A percentile compares a stretch with the other conserved stretches of the same genome.
phyloP scores from a whole-genome alignment of 441 rosid genomes.

The Gossypium gossypioides region DNA sequence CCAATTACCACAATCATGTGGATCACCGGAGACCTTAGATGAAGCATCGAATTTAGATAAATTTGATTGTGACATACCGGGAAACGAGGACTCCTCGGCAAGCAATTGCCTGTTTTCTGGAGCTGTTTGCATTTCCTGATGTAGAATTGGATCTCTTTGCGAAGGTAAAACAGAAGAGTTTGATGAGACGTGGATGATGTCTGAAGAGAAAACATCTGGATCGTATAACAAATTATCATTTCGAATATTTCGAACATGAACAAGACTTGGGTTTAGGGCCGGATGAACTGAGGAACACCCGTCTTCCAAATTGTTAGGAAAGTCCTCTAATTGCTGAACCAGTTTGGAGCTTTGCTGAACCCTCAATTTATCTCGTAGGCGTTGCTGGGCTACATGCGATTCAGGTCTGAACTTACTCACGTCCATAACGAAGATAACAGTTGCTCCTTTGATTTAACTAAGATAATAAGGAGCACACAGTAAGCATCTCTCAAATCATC shows the following conservation, averaged over 20 bases:
- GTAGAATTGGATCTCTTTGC: conserved; percentile 19
- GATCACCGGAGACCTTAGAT: conserved; percentile 19
- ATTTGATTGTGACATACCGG: conserved; percentile 17
- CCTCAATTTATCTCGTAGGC: conserved; percentile 40
- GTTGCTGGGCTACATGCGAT: conserved; percentile 40
- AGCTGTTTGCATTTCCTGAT: conserved; percentile 18
- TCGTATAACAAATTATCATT: conserved; percentile 17
- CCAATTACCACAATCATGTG: conserved; percentile 25
- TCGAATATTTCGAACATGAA: conserved; percentile 19
- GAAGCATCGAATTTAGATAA: conserved; percentile 12
- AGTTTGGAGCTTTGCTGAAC: conserved; percentile 21
- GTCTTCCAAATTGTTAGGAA: conserved; percentile 20
- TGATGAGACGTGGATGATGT: conserved; percentile 17
- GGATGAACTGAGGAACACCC: conserved; percentile 11
- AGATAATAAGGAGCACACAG: neutral
- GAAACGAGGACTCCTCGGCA: conserved; percentile 15
- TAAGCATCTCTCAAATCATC: neutral
- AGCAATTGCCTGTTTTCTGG: neutral
- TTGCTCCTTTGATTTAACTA: neutral
- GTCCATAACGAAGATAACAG: conserved; percentile 22
- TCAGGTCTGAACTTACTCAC: conserved; percentile 26
- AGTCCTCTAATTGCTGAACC: conserved; percentile 19
- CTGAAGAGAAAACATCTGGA: conserved; percentile 14
- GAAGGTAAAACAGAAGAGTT: conserved; percentile 15
- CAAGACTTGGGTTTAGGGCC: conserved; percentile 25